phyloP scores from a whole-genome alignment of 306 rosid genomes.

The Gastrolobium villosum region DNA sequence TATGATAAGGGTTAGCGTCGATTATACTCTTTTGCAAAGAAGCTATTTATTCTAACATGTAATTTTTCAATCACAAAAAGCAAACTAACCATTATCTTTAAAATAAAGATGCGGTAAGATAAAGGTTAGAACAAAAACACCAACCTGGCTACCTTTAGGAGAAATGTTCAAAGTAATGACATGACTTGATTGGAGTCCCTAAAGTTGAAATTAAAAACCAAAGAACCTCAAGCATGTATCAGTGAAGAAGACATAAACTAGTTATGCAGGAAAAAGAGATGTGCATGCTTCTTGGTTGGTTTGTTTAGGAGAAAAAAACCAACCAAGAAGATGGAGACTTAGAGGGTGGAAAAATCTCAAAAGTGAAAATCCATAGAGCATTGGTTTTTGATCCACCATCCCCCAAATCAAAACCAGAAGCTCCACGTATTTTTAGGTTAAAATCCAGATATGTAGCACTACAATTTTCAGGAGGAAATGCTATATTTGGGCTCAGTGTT shows the following conservation, averaged over 20 bases:
- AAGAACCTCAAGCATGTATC: slow-evolving; percentile 34
- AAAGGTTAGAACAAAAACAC: background rate
- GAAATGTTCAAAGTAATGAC: background rate
- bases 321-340: slow-evolving; percentile 56
- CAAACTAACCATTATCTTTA: no score
- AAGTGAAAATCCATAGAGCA: slow-evolving; percentile 35
- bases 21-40: no score
- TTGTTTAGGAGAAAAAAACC: slow-evolving; percentile 41
- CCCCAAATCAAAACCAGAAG: slow-evolving; percentile 55
- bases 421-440: slow-evolving; percentile 54
- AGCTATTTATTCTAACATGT: no score
- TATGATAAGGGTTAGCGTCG: no score
- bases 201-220: slow-evolving; percentile 33
- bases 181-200: background rate
- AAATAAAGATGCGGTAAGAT: background rate
- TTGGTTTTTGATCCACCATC: slow-evolving; percentile 47
- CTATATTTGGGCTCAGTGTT: slow-evolving; percentile 53
- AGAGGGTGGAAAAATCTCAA: slow-evolving; percentile 46
- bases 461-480: slow-evolving; percentile 40
- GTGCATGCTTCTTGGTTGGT: slow-evolving; percentile 48
- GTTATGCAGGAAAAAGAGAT: background rate
- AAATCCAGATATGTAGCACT: slow-evolving; percentile 46
- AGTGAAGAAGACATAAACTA: slow-evolving; percentile 20
- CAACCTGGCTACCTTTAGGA: slow-evolving; percentile 37
- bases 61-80: no score